These are phyloP conservation scores for Poronia punctata DNA, from an alignment of 495 filamentous ascomycete species.

Conservation along the genomic window DNA sequence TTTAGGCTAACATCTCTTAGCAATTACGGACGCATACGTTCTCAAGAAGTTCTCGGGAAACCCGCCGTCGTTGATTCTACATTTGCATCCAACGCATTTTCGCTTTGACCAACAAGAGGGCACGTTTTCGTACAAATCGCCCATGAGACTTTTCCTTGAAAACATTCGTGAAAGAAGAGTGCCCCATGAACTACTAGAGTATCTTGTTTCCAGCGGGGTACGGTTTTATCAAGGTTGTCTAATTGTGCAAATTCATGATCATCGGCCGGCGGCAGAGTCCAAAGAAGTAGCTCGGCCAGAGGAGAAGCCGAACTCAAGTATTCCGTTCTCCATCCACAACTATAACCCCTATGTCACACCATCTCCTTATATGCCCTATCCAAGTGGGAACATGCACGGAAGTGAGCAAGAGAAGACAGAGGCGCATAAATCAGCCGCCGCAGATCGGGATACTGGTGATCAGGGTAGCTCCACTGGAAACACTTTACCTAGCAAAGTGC, in stretches of 20 bases:
- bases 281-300: constrained; percentile 49
- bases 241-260: constrained; percentile 86
- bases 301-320: constrained; percentile 50
- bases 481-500: constrained; percentile 35
- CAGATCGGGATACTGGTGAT: constrained; percentile 20
- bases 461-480: constrained; percentile 48
- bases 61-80: constrained; percentile 75
- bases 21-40: constrained; percentile 67
- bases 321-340: constrained; percentile 83
- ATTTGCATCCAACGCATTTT: constrained; percentile 79
- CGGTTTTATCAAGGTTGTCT: constrained; percentile 94
- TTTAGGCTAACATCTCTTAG: constrained; percentile 32
- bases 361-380: constrained; percentile 76
- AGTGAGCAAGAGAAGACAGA: constrained; percentile 25
- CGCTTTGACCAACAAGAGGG: constrained; percentile 93
- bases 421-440: constrained; percentile 25
- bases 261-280: constrained; percentile 58
- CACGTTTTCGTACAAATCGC: constrained; percentile 80
- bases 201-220: constrained; percentile 57
- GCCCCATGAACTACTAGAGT: constrained; percentile 48
- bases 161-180: constrained; percentile 49
- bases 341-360: constrained; percentile 82
- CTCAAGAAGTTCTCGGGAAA: constrained; percentile 71
- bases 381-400: constrained; percentile 46
- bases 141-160: constrained; percentile 78